Base-by-base conservation (phyloP, 352 stramenopile species). In the Phytophthora aleatoria region DNA sequence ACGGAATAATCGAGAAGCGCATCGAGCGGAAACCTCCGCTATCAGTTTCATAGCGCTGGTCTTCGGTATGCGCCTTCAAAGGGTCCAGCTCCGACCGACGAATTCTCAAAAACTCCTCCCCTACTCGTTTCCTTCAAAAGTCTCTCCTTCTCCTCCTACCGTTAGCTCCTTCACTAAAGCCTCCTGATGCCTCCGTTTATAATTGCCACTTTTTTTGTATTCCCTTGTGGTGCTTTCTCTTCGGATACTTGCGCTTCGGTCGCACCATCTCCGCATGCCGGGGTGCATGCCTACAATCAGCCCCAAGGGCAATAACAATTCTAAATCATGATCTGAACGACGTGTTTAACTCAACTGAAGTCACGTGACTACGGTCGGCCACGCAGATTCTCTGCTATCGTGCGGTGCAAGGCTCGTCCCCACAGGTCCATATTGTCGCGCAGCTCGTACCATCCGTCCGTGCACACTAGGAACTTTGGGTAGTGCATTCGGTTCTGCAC, bases 1-100 rank as follows among this genome's bases (percentile, higher is more conserved):
- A 88, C 58, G 83, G 81, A 33, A 79, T 70, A 15, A 81, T 71
- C 26, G 81, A 75, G 55, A 86, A 89, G 27, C 74, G 77, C 9
- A 76, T 57, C 15, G 70, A 82, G 54, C 71, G 80, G 11, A 77
- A 84, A 28, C 85, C 77, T 5, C 82, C 76, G 0, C 15, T 53
- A 1, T 66, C 39, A 5, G 62, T 76, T 59, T 83, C 77, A 52
- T 83, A 91, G 28, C 74, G 65, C n/a, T 74, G 69, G 20, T 85
- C 72, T 26, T 77, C 69, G 12, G 64, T 36, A 11, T 79, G 49
- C 3, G 61, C 28, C 27, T 69, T 73, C 36, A 64, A 71, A 31
- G 64, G 67, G 28, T 71, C 54, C 11, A 80, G 44, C 0, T 64
- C 30, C 5, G 51, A 47, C 2, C 67, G 39, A 9, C 76, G 71